Evolutionary conservation across 805 yeast genomes (phyloP).

Genomic region (Yarrowia porcina): DNA sequence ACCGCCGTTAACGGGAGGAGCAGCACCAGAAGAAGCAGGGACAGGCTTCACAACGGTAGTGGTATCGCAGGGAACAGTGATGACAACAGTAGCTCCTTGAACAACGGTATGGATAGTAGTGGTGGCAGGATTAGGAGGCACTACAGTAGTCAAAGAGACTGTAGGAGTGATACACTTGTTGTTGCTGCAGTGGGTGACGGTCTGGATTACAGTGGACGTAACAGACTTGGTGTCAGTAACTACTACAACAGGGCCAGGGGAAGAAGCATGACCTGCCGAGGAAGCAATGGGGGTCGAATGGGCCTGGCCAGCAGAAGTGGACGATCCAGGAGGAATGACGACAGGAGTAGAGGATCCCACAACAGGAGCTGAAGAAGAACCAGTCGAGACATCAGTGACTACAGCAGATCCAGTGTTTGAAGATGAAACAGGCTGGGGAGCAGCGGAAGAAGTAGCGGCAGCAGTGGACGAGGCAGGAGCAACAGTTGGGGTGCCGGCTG

Average conservation of each 20-base stretch:
- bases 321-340: background rate
- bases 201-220: conserved; percentile 13
- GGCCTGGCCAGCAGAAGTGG: background rate
- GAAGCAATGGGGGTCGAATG: background rate
- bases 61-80: conserved; percentile 23
- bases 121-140: conserved; percentile 17
- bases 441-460: background rate
- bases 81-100: background rate
- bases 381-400: background rate
- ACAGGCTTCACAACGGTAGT: background rate
- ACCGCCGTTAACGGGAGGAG: background rate
- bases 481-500: no score
- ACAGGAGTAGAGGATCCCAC: background rate
- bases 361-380: background rate
- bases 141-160: conserved; percentile 14
- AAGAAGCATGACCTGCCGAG: no score
- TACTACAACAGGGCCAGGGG: background rate
- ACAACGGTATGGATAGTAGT: conserved; percentile 1
- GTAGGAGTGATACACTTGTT: conserved; percentile 17
- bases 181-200: conserved; percentile 10
- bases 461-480: background rate
- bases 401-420: no score
- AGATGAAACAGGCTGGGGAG: background rate
- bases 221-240: background rate
- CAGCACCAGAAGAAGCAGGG: background rate